Conservation (phyloP, 2,329 filamentous ascomycete genomes). For the Didymosphaeria variabile region DNA sequence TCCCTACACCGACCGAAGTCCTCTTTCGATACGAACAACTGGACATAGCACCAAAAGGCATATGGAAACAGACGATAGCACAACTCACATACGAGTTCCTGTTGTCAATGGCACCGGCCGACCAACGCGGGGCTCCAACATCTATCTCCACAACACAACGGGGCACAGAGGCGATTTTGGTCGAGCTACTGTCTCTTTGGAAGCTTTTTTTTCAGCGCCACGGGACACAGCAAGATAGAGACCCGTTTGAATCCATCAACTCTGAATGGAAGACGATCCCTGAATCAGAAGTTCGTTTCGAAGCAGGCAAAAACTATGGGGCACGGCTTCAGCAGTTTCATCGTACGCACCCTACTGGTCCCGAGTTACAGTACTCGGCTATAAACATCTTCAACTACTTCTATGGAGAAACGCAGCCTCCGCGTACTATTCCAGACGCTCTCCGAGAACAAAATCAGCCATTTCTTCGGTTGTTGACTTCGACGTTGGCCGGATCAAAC, state of each 20-base stretch:
- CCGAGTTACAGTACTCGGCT: slow-evolving; percentile 39
- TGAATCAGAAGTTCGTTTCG: neutral
- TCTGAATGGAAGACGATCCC: slow-evolving; percentile 37
- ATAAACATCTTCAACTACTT: slow-evolving; percentile 43
- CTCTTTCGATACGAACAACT: slow-evolving; percentile 43
- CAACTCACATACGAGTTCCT: slow-evolving; percentile 38
- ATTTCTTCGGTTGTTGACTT: slow-evolving; percentile 38
- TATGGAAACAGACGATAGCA: slow-evolving; percentile 35
- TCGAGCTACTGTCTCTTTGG: slow-evolving; percentile 46
- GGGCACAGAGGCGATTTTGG: slow-evolving; percentile 30
- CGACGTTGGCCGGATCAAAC: slow-evolving; percentile 32
- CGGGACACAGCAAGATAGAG: slow-evolving; percentile 23
- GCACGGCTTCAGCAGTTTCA: slow-evolving; percentile 37
- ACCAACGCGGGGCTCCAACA: slow-evolving; percentile 3
- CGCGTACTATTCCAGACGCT: slow-evolving; percentile 24
- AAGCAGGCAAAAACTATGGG: slow-evolving; percentile 25
- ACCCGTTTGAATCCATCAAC: slow-evolving; percentile 30
- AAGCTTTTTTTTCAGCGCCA: slow-evolving; percentile 45
- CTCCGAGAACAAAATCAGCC: slow-evolving; percentile 35
- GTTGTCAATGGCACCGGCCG: slow-evolving; percentile 20
- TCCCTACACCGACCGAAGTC: slow-evolving; percentile 32
- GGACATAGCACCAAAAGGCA: slow-evolving; percentile 31
- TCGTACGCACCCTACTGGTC: slow-evolving; percentile 27
- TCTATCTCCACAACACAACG: neutral
- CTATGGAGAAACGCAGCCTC: slow-evolving; percentile 19